A percentile compares a stretch with the other conserved stretches of the same genome.
Evolutionary conservation across 192 early-diverging fungal genomes (phyloP).

Genomic region (Linnemannia zychae): DNA sequence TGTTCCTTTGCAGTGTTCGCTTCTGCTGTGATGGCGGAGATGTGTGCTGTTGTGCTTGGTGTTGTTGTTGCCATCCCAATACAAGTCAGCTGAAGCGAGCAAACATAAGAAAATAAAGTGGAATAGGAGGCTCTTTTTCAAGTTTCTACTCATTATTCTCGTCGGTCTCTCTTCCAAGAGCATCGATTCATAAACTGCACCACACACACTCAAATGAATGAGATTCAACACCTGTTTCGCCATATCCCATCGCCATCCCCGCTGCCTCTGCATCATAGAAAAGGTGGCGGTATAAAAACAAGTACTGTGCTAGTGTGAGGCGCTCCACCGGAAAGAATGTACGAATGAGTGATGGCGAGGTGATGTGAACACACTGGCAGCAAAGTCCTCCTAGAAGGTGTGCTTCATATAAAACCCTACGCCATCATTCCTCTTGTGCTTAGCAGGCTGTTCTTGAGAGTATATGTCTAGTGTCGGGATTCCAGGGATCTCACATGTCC

Average conservation of each 20-base stretch:
- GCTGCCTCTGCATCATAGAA: no score
- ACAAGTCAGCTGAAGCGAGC: background rate
- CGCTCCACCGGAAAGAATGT: no score
- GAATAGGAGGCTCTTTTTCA: background rate
- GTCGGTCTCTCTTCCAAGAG: background rate
- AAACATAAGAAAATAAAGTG: background rate
- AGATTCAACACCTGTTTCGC: background rate
- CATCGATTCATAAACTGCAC: background rate
- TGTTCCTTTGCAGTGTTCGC: no score
- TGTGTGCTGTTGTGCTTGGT: background rate
- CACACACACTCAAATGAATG: background rate
- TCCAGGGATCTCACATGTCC: slow-evolving; percentile 2
- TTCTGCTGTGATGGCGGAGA: no score
- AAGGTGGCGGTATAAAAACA: no score
- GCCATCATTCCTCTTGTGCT: background rate
- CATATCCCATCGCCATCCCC: no score
- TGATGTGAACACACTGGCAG: no score
- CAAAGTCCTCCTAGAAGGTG: no score
- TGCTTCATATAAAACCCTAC: no score
- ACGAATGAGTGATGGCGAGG: no score
- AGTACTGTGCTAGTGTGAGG: no score
- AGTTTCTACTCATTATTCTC: background rate
- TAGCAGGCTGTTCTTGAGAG: background rate
- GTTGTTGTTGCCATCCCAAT: background rate
- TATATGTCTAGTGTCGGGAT: background rate